Evolutionary conservation across 306 rosid genomes (phyloP), one percentile per base, ranked within the genome.

Genomic region (Rosa persica): DNA sequence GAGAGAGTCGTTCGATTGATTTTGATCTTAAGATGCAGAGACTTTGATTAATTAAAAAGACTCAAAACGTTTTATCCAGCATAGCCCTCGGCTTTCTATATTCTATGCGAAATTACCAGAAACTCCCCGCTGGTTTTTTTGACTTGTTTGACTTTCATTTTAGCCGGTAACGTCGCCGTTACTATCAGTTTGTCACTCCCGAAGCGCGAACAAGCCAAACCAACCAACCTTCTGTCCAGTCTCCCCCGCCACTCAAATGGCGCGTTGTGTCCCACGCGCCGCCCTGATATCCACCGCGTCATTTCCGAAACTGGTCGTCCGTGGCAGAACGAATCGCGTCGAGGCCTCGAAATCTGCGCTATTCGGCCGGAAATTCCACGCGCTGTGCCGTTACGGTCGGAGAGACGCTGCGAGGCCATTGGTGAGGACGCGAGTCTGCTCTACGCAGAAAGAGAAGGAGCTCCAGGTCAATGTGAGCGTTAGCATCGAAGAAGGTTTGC

Each of bases 401-500:
- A 68, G 70, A 46, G 38, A 23, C 34, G 83, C 70, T 12, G 36
- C 48, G 38, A 42, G 78, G 55, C 76, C 84, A 2, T 74, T 70
- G 61, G 73, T 70, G 34, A 81, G 40, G 67, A 78, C 54, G 15
- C 47, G 60, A 44, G 51, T 71, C 27, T 79, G 68, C 40, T 84
- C 87, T n/a, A 85, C 40, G 65, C 85, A 81, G 86, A 76, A 87
- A 81, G 75, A 69, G 64, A 94, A 87, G 85, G 88, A 91, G 81
- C 67, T 89, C 78, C 83, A 92, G 70, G 90, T 94, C 67, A 80
- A 79, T 54, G 97, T 88, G 22, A 83, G 86, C 9, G 89, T 94
- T 65, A 89, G 90, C 76, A 77, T 90, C 17, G 97, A 94, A 85
- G 91, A 92, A 67, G 88, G 76, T 44, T 87, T 94, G 85, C 97